A percentile compares a stretch with the other conserved stretches of the same genome.
Conservation (phyloP, 2,329 filamentous ascomycete genomes). For the Aspergillus floridensis region DNA sequence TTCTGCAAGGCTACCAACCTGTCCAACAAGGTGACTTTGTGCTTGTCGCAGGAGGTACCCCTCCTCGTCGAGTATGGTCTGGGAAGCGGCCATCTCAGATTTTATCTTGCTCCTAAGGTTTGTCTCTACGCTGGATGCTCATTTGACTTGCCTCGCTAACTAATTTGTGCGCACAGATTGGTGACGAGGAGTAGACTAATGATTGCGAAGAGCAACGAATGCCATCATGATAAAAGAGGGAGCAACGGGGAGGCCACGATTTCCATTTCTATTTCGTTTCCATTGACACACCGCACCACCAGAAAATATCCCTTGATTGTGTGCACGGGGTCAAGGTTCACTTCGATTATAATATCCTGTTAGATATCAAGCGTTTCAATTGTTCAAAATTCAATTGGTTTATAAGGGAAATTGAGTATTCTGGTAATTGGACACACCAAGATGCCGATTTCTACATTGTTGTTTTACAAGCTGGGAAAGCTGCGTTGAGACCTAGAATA, state of each 20-base stretch:
- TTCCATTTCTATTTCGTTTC: slow-evolving; percentile 23
- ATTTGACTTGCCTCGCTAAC: background rate
- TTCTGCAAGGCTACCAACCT: slow-evolving; percentile 97
- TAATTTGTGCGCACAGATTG: slow-evolving; percentile 56
- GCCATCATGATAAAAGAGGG: slow-evolving; percentile 28
- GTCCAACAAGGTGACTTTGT: slow-evolving; percentile 80
- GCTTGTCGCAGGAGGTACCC: slow-evolving; percentile 92
- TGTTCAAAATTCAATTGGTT: slow-evolving; percentile 11
- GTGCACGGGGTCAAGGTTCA: slow-evolving; percentile 9
- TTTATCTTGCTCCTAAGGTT: slow-evolving; percentile 98
- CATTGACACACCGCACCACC: slow-evolving; percentile 10
- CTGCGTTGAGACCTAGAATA: no score
- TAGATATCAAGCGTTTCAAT: slow-evolving; percentile 20
- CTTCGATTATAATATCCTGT: slow-evolving; percentile 21
- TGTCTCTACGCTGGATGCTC: slow-evolving; percentile 24
- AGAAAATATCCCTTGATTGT: slow-evolving; percentile 25
- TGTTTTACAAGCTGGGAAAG: no score
- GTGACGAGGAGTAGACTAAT: slow-evolving; percentile 48
- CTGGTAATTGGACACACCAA: no score
- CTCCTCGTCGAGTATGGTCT: slow-evolving; percentile 90
- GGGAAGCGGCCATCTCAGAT: slow-evolving; percentile 83
- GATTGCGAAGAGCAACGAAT: slow-evolving; percentile 18
- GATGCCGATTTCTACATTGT: no score
- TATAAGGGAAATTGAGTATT: background rate
- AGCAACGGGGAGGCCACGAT: slow-evolving; percentile 52